Evolutionary conservation across 2,329 filamentous ascomycete species (phyloP), one percentile per base, ranked within the genome.

Genomic region (Fusarium nanum): DNA sequence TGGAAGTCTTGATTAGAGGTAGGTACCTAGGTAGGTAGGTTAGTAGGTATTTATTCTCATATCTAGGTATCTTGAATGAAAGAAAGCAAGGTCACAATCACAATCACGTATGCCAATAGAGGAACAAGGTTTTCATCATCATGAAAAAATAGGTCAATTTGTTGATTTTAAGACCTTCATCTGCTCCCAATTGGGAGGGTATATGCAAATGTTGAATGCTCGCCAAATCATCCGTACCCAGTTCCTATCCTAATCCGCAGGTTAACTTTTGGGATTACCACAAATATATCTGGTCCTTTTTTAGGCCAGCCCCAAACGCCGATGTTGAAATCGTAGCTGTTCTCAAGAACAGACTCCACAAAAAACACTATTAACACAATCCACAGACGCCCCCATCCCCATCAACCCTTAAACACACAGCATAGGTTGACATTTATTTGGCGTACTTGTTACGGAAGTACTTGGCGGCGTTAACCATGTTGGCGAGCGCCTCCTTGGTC

Each of bases 381-480:
- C 66, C 60, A 66, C 66, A 60, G 71, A 61, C 69, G 66, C 67
- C 64, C 55, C 56, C 67, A 58, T 65, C 71, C 56, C 49, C 71
- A 65, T 66, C 67, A 67, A 68, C 56, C 57, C 48, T 54, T 53
- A 68, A 34, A 60, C 61, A 68, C 61, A 62, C 40, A 70, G 61
- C 58, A 56, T 46, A 57, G 61, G 57, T 67, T 68, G 60, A 70
- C 62, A 70, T 76, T 83, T 87, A 86, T 84, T 72, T 89, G 81
- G 89, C 81, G 85, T 97, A 92, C 89, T 97, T 94, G 83, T 91
- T 84, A 82, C 96, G 95, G 94, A 90, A 98, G 88, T 86, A 91
- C 90, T 98, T 98, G 87, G 96, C 95, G 63, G 96, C 96, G 82
- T 95, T 94, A 84, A 99, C 95, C 93, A 99, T 92, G 91, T 98